Evolutionary conservation across 2,329 filamentous ascomycete genomes (phyloP).

Genomic region (Paecilomyces dactylethromorphus): DNA sequence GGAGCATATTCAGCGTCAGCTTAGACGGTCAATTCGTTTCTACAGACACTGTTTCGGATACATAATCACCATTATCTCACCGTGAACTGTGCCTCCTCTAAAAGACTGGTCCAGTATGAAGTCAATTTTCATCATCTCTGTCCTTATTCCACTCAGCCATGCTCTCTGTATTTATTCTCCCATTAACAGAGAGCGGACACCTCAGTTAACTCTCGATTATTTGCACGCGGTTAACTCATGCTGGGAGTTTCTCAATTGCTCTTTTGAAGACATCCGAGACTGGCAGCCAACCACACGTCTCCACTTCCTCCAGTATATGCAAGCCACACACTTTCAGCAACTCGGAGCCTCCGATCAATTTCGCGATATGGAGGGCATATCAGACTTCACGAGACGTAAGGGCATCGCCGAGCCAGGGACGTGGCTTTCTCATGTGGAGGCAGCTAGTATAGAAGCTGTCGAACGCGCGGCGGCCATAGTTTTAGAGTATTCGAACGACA

Average conservation of each 20-base stretch:
- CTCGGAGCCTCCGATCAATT: slow-evolving; percentile 14
- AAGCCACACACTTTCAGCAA: slow-evolving; percentile 6
- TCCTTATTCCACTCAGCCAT: slow-evolving; percentile 2
- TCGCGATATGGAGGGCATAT: slow-evolving; percentile 13
- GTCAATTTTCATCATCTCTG: slow-evolving; percentile 1
- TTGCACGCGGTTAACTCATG: slow-evolving; percentile 2
- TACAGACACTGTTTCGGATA: background rate
- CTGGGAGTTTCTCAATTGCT: slow-evolving; percentile 13
- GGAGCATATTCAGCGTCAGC: background rate
- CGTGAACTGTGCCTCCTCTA: background rate
- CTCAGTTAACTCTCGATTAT: background rate
- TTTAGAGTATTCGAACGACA: slow-evolving; percentile 3
- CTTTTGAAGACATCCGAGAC: slow-evolving; percentile 13
- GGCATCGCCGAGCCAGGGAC: slow-evolving; percentile 10
- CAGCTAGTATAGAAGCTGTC: slow-evolving; percentile 1
- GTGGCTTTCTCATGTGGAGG: slow-evolving; percentile 13
- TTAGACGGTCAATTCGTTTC: background rate
- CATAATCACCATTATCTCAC: background rate
- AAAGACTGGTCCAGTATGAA: slow-evolving; percentile 3
- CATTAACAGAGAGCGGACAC: background rate
- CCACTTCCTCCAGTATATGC: slow-evolving; percentile 16
- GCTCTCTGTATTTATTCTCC: background rate
- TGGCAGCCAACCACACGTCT: slow-evolving; percentile 13
- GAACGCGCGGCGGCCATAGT: slow-evolving; percentile 6
- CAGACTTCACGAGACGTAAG: slow-evolving; percentile 16